Evolutionary conservation across 257 asterid species (phyloP).

Genomic region (Nicotiana paniculata): DNA sequence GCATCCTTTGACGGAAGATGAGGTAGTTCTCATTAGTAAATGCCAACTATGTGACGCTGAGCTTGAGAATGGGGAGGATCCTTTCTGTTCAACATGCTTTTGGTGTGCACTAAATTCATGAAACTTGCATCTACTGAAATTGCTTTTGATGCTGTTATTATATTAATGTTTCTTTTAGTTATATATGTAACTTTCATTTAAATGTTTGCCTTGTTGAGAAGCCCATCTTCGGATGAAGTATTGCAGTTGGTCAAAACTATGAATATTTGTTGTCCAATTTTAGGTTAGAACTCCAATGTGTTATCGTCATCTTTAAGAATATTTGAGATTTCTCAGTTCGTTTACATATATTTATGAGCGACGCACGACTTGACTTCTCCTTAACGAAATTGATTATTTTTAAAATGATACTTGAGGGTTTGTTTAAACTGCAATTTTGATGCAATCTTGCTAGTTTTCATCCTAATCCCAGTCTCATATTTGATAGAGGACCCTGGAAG

Average conservation of each 20-base stretch:
- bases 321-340: not conserved
- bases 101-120: not conserved
- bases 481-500: not conserved
- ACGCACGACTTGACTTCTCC: not conserved
- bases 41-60: not conserved
- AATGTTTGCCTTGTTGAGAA: not conserved
- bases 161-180: not conserved
- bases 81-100: not conserved
- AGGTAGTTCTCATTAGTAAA: conserved; percentile 16
- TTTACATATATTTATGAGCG: not conserved
- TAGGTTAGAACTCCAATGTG: not conserved
- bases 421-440: not conserved
- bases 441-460: not conserved
- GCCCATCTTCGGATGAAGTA: not conserved
- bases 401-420: no score
- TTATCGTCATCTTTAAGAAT: not conserved
- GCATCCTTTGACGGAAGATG: conserved; percentile 6
- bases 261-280: not conserved
- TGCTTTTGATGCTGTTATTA: not conserved
- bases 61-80: not conserved
- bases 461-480: not conserved
- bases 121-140: not conserved
- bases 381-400: not conserved
- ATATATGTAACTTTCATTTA: not conserved
- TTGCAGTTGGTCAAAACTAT: not conserved